Conservation (phyloP, 2,329 filamentous ascomycete genomes). For the Mollisiaceae sp. region DNA sequence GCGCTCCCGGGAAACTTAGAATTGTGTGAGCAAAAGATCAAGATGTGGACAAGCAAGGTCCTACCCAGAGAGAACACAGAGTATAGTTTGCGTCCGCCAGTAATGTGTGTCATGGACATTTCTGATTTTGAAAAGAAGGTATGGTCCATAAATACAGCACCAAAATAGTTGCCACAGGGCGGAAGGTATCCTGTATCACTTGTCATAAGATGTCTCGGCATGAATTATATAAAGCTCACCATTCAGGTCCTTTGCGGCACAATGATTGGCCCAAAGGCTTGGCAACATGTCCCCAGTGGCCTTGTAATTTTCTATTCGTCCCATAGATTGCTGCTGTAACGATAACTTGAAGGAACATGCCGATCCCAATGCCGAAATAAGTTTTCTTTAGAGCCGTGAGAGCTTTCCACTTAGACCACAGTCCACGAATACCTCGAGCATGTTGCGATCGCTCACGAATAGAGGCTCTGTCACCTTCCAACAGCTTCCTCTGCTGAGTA, state of each 20-base stretch:
- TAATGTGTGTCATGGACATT: constrained; percentile 22
- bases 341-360: constrained; percentile 22
- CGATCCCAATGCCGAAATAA: constrained; percentile 22
- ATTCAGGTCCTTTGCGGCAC: constrained; percentile 22
- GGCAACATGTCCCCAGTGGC: constrained; percentile 20
- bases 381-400: constrained; percentile 16
- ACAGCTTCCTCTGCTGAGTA: constrained; percentile 19
- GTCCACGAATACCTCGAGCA: not conserved
- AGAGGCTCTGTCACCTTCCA: constrained; percentile 12
- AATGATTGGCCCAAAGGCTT: constrained; percentile 15
- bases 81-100: constrained; percentile 18
- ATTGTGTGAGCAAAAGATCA: not conserved
- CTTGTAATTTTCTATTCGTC: constrained; percentile 21
- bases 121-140: constrained; percentile 19
- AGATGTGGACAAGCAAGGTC: not conserved
- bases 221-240: not conserved
- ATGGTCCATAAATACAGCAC: constrained; percentile 23
- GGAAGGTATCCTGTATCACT: constrained; percentile 18
- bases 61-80: constrained; percentile 21
- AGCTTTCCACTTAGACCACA: constrained; percentile 11
- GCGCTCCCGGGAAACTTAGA: constrained; percentile 19
- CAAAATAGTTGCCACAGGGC: constrained; percentile 24
- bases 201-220: not conserved
- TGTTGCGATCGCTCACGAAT: not conserved
- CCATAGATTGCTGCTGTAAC: constrained; percentile 17